A percentile compares a stretch with the other conserved stretches of the same genome.
Conservation (phyloP, 2,329 filamentous ascomycete genomes). For the Hymenoscyphus fraxineus region DNA sequence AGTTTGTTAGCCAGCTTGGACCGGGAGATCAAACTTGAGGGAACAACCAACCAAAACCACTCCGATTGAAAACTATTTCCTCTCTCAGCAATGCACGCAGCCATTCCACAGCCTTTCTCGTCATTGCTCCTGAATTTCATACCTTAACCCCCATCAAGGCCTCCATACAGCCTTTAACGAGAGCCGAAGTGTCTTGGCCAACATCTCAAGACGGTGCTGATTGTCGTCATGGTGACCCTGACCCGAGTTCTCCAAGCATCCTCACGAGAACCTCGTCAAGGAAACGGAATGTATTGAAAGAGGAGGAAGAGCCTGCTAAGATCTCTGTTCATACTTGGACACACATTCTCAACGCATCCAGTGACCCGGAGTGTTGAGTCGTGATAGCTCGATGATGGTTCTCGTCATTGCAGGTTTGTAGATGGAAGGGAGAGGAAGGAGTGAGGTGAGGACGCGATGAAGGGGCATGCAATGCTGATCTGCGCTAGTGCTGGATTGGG, state of each 20-base stretch:
- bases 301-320: slow-evolving; percentile 31
- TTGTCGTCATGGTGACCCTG: slow-evolving; percentile 31
- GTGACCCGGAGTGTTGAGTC: slow-evolving; percentile 27
- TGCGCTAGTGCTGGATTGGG: slow-evolving; percentile 7
- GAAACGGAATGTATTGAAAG: slow-evolving; percentile 11
- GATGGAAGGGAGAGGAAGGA: slow-evolving; percentile 13
- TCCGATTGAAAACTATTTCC: slow-evolving; percentile 40
- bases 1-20: slow-evolving; percentile 12
- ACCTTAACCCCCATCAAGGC: slow-evolving; percentile 23
- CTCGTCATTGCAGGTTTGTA: slow-evolving; percentile 35
- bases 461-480: slow-evolving; percentile 15
- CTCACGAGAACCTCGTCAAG: slow-evolving; percentile 7
- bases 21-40: neutral
- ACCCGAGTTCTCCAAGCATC: slow-evolving; percentile 11
- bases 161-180: slow-evolving; percentile 13
- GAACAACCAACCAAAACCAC: slow-evolving; percentile 28
- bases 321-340: slow-evolving; percentile 37
- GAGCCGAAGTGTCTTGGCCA: slow-evolving; percentile 15
- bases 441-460: slow-evolving; percentile 17
- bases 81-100: slow-evolving; percentile 27
- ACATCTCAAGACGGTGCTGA: slow-evolving; percentile 32
- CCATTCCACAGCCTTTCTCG: slow-evolving; percentile 15
- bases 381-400: slow-evolving; percentile 34
- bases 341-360: slow-evolving; percentile 32
- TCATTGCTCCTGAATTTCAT: slow-evolving; percentile 11